Evolutionary conservation across 352 stramenopile genomes (phyloP).

Genomic region (Lagenidium sp.): DNA sequence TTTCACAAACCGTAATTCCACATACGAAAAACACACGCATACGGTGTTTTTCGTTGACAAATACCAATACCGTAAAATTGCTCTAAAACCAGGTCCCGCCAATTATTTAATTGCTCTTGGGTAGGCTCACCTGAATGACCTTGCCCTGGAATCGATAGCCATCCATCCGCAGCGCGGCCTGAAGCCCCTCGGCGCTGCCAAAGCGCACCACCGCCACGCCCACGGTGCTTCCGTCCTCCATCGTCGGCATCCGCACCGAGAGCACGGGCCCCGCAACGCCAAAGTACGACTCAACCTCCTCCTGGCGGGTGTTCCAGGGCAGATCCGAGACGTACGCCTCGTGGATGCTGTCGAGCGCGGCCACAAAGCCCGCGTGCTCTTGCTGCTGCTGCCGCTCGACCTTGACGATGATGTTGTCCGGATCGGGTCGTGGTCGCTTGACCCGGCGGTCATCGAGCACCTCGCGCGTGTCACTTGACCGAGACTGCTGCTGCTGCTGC

Average conservation of each 20-base stretch:
- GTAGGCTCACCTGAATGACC: slow-evolving; percentile 42
- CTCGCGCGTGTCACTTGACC: neutral
- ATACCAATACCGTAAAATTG: too few species aligned
- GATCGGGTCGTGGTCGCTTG: slow-evolving; percentile 1
- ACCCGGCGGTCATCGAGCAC: slow-evolving; percentile 4
- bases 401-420: slow-evolving; percentile 31
- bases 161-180: slow-evolving; percentile 48
- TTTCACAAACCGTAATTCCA: too few species aligned
- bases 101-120: slow-evolving; percentile 22
- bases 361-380: neutral
- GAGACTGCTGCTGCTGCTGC: slow-evolving; percentile 1
- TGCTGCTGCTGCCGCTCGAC: slow-evolving; percentile 20
- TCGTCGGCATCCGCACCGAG: slow-evolving; percentile 60
- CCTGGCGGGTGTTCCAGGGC: slow-evolving; percentile 37
- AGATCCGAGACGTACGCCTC: slow-evolving; percentile 65
- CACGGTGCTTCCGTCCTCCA: slow-evolving; percentile 60
- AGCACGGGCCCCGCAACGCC: slow-evolving; percentile 33
- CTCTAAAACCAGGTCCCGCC: too few species aligned
- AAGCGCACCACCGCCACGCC: slow-evolving; percentile 59
- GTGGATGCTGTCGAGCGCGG: slow-evolving; percentile 8
- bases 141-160: slow-evolving; percentile 63
- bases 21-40: too few species aligned
- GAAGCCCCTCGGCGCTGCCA: slow-evolving; percentile 32
- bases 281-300: slow-evolving; percentile 57
- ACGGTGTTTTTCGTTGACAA: too few species aligned